A percentile compares a stretch with the other conserved stretches of the same genome.
Evolutionary conservation across 768 basidiomycete species (phyloP).

Genomic region (Termitomyces heimii): DNA sequence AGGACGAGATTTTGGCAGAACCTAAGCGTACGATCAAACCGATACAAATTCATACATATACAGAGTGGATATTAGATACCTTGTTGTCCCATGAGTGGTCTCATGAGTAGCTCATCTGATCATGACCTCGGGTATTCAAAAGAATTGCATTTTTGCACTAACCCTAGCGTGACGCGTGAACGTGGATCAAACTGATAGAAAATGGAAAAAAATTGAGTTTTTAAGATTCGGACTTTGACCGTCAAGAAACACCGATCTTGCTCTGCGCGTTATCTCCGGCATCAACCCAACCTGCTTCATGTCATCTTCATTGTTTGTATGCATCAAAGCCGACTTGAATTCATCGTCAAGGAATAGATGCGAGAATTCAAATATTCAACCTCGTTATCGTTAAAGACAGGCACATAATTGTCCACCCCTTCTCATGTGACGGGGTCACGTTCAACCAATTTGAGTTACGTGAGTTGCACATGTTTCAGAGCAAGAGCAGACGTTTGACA

Average conservation of each 20-base stretch:
- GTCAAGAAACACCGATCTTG: slow-evolving; percentile 2
- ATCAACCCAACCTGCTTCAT: neutral
- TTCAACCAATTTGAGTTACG: neutral
- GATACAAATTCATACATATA: neutral
- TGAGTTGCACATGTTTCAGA: neutral
- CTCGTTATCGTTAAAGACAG: neutral
- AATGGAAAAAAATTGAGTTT: slow-evolving; percentile 13
- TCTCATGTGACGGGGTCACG: neutral
- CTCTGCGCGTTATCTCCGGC: slow-evolving; percentile 8
- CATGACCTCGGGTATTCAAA: neutral
- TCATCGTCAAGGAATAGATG: neutral
- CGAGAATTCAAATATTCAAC: neutral
- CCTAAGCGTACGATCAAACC: slow-evolving; percentile 3
- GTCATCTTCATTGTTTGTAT: neutral
- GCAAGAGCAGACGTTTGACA: neutral
- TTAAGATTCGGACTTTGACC: slow-evolving; percentile 5
- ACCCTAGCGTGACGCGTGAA: neutral
- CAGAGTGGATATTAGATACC: neutral
- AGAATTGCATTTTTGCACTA: neutral
- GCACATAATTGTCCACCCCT: neutral
- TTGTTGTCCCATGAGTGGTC: slow-evolving; percentile 7
- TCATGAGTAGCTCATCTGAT: slow-evolving; percentile 11
- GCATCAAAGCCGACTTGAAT: neutral
- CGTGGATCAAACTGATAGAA: neutral
- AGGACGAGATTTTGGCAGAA: slow-evolving; percentile 9